These are phyloP conservation scores for Hypomyces rosellus DNA, from an alignment of 2,329 filamentous ascomycete genomes.

Conservation along the genomic window DNA sequence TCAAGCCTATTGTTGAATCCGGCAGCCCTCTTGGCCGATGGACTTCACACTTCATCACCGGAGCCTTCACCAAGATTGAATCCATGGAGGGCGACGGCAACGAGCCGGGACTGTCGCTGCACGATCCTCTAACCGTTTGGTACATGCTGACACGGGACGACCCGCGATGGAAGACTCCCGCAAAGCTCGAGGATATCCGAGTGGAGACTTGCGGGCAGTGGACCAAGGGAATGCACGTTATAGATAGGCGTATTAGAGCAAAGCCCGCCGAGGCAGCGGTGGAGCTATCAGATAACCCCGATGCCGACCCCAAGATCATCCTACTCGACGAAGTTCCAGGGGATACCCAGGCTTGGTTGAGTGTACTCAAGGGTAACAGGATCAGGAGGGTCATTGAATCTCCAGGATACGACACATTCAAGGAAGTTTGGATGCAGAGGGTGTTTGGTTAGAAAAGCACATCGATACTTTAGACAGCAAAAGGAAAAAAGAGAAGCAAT, in stretches of 20 bases:
- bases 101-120: constrained; percentile 58
- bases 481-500: not conserved
- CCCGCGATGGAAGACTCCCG: constrained; percentile 50
- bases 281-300: constrained; percentile 34
- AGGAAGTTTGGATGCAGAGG: constrained; percentile 56
- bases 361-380: constrained; percentile 66
- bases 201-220: constrained; percentile 90
- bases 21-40: constrained; percentile 70
- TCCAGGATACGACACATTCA: constrained; percentile 64
- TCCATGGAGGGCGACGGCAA: constrained; percentile 51
- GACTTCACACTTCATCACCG: constrained; percentile 65
- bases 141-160: constrained; percentile 61
- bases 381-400: constrained; percentile 66
- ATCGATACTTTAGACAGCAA: not conserved
- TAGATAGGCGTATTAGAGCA: constrained; percentile 62
- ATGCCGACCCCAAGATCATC: constrained; percentile 34
- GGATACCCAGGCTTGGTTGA: constrained; percentile 73
- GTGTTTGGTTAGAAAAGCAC: constrained; percentile 45
- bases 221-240: constrained; percentile 85
- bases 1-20: constrained; percentile 48
- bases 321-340: constrained; percentile 51
- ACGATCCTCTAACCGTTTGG: constrained; percentile 76
- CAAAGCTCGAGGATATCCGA: constrained; percentile 70
- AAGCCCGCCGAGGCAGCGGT: constrained; percentile 42
- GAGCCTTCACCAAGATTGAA: constrained; percentile 63